Evolutionary conservation across 306 rosid species (phyloP).

Genomic region (Alnus glutinosa): DNA sequence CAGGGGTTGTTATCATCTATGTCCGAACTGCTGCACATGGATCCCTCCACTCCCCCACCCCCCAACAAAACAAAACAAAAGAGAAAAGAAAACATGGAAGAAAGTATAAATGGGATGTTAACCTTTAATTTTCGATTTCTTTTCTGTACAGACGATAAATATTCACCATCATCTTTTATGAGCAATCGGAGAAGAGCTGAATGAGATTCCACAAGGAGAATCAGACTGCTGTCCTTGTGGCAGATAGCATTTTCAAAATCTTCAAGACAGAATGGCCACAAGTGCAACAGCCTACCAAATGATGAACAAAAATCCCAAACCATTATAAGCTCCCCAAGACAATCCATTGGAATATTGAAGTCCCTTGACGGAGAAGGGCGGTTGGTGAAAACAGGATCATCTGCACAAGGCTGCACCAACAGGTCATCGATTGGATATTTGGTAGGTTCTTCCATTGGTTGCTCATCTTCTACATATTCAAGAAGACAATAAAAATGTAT

Average conservation of each 20-base stretch:
- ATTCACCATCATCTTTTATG: conserved; percentile 54
- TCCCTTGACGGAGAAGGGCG: conserved; percentile 77
- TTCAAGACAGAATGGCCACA: conserved; percentile 80
- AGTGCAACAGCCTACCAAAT: conserved; percentile 63
- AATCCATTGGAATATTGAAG: conserved; percentile 69
- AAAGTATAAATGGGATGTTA: conserved; percentile 28
- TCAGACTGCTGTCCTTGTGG: conserved; percentile 71
- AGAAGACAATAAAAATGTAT: neutral
- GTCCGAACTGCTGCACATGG: too few species aligned
- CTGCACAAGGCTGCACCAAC: conserved; percentile 71
- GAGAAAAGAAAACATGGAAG: conserved; percentile 8
- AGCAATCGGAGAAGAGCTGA: conserved; percentile 81
- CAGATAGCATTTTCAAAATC: conserved; percentile 85
- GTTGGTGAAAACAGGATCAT: conserved; percentile 71
- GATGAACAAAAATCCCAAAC: conserved; percentile 90
- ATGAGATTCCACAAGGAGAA: conserved; percentile 90
- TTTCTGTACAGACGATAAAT: conserved; percentile 47
- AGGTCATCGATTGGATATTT: conserved; percentile 95
- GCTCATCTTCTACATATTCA: conserved; percentile 48
- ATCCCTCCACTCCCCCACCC: neutral
- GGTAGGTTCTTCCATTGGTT: conserved; percentile 47
- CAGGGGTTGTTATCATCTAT: neutral
- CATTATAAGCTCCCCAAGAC: conserved; percentile 84
- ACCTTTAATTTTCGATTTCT: conserved; percentile 67
- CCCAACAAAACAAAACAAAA: neutral